Evolutionary conservation across 352 stramenopile genomes (phyloP), one percentile per base, ranked within the genome.

Genomic region (Pythium guiyangense): DNA sequence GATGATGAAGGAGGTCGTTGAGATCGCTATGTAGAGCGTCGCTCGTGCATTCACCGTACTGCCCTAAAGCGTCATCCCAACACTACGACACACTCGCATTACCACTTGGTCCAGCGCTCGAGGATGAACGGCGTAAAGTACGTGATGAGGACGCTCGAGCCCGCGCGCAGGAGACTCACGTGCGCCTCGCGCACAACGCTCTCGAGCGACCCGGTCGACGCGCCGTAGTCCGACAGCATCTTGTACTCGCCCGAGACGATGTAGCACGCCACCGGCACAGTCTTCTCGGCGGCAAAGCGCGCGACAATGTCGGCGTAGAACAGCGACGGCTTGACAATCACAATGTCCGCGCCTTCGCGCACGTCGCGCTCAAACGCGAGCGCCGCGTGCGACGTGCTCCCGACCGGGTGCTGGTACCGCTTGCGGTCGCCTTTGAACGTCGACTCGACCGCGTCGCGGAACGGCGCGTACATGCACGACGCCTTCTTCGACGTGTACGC

Each of bases 171-270:
- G 37, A 94, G 70, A 20, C 77, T 73, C 47, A 96, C 45, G 60
- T 96, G 86, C 4, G 83, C 71, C 66, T 96, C 88, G 18, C 79
- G 80, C 69, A 96, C 84, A 57, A 96, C 85, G 44, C 70, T 76
- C 55, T 96, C 86, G 39, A 96, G 72, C 55, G 86, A 92, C 48
- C 84, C 62, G 44, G 86, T 91, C 37, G 79, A 83, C 57, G 84
- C 81, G 47, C 84, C 87, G 64, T 96, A 96, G 71, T 96, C 96
- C 71, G 97, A 98, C 52, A 99, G 80, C 97, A 99, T 99, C 73
- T 98, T 97, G 87, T 99, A 99, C 78, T 99, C 97, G 64, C 97
- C 97, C 59, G 90, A 98, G 50, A 99, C 97, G 66, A 99, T 88
- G 83, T 99, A 99, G 59, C 96, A 98, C 29, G 97, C 93, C 60